Percentiles rank a stretch among this genome's conserved stretches.
These are phyloP conservation scores for rapeseed (Brassica napus) DNA, from an alignment of 345 rosid species.

Conservation along the genomic window DNA sequence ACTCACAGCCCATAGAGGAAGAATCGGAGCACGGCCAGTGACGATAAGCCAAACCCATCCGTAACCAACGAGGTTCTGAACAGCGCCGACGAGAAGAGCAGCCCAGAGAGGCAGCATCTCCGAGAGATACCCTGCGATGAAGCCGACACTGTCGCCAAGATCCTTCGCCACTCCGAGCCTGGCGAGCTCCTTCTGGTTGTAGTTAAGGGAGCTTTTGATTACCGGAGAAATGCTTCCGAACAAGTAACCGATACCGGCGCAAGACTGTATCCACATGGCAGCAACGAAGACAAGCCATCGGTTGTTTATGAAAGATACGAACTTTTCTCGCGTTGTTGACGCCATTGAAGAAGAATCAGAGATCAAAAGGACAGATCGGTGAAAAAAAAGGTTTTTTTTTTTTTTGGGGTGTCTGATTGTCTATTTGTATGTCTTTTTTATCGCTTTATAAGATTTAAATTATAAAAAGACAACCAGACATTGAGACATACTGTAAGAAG, in stretches of 20 bases:
- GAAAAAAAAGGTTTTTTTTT: background rate
- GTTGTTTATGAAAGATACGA: slow-evolving; percentile 60
- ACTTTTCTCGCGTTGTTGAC: slow-evolving; percentile 56
- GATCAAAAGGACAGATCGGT: slow-evolving; percentile 8
- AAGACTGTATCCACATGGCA: slow-evolving; percentile 98
- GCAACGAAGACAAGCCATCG: slow-evolving; percentile 98
- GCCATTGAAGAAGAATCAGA: slow-evolving; percentile 30
- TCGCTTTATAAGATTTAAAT: slow-evolving; percentile 1
- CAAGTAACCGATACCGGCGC: slow-evolving; percentile 91
- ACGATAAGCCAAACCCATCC: slow-evolving; percentile 97
- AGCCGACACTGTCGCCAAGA: slow-evolving; percentile 96
- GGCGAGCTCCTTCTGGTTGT: slow-evolving; percentile 83
- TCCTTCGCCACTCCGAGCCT: slow-evolving; percentile 94
- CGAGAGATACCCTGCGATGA: slow-evolving; percentile 84
- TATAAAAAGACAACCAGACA: background rate
- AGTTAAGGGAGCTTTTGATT: slow-evolving; percentile 79
- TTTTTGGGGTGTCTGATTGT: background rate
- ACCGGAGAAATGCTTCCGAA: slow-evolving; percentile 98
- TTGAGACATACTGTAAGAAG: background rate
- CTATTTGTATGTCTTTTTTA: slow-evolving; percentile 8
- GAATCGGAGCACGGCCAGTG: slow-evolving; percentile 67
- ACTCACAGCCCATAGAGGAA: slow-evolving; percentile 89
- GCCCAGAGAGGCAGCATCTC: slow-evolving; percentile 97
- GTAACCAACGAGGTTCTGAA: slow-evolving; percentile 87
- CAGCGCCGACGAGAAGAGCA: slow-evolving; percentile 82